Evolutionary conservation across 371 early-diverging fungal species (phyloP), one percentile per base, ranked within the genome.

Genomic region (Apophysomyces variabilis): DNA sequence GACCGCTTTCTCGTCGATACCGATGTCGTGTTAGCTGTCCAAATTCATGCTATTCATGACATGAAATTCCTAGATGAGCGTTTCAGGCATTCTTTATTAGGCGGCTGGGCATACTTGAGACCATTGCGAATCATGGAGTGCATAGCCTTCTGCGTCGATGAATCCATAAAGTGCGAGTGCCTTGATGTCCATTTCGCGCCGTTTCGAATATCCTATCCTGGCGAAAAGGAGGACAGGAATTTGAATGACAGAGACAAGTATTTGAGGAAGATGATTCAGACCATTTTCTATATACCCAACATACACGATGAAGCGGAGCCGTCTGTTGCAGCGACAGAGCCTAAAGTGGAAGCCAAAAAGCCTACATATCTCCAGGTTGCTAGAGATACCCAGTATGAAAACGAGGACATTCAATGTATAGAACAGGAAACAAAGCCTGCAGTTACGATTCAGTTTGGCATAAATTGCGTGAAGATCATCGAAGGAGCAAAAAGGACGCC

Each of bases 11-110:
- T 69, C 1, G 72, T 79, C n/a, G 72, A 70, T 37, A 79, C 81
- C 5, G 81, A 83, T 64, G 69, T 80, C 41, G 65, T 79, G 3
- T 59, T 80, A n/a, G 75, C 78, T 1, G 72, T 79, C 26, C 81
- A 78, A 5, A 72, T 74, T 18, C 74, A 81, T 56, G 71, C 70
- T 7, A 57, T 80, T 7, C 73, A 69, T 56, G 78, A 79, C 44
- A 73, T 83, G 35, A 80, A 80, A 43, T 73, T 70, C 4, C 26
- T 21, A 7, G 5, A 21, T 6, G 21, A 50, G 16, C 18, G 3
- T 21, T 11, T 21, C 5, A 21, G 21, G 4, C 6, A 21, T 21
- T 11, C 21, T 4, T 9, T 4, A 8, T 54, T 21, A 39, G 36
- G 18, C 61, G 78, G 72, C 1, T 80, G 77, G 74, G 70, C 78